Base-by-base conservation (phyloP, 345 rosid genomes). In the Eutrema heterophyllum region DNA sequence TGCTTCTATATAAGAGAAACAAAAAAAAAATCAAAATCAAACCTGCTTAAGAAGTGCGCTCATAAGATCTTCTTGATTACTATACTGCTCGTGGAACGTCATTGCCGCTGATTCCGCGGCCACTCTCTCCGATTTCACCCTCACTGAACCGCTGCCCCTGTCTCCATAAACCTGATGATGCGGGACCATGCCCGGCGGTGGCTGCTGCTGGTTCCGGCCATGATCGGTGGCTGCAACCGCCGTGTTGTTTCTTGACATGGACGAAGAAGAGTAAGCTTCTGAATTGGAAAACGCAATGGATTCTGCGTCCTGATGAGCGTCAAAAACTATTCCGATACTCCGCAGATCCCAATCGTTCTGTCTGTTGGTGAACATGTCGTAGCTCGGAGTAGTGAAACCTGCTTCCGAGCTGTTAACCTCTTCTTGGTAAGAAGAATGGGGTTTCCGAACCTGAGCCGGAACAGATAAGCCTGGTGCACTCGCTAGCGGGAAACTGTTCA, bases 31-130 rank as follows among this genome's bases (percentile, higher is more conserved):
- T 13, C 61, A 61, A 48, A 43, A 64, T 66, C 84, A 11, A 64
- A 89, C 99, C 88, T 88, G 97, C 82, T 85, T 89, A 64, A 89
- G 88, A 77, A 91, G 84, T 53, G 90, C 93, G 60, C 87, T 88
- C 99, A 88, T 91, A 78, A 95, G 96, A 84, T 89, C 97, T 51
- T 89, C 98, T 80, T 89, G 90, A 75, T 83, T 76, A 64, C 71
- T 87, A 39, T 74, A 88, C 44, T 81, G 92, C 15, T 85, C 91
- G 4, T 80, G 81, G 55, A 84, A 88, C 64, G 87, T 66, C 68
- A 74, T 27, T 21, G 82, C 27, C 0, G 67, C 44, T 70, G 84
- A n/a, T 70, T 86, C 96, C 18, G 77, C 58, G 14, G 84, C 64
- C 21, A 59, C 68, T 55, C 82, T 73, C 83, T 94, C 99, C 2